Conservation (phyloP, 257 asterid species). For the Solanum habrochaites region DNA sequence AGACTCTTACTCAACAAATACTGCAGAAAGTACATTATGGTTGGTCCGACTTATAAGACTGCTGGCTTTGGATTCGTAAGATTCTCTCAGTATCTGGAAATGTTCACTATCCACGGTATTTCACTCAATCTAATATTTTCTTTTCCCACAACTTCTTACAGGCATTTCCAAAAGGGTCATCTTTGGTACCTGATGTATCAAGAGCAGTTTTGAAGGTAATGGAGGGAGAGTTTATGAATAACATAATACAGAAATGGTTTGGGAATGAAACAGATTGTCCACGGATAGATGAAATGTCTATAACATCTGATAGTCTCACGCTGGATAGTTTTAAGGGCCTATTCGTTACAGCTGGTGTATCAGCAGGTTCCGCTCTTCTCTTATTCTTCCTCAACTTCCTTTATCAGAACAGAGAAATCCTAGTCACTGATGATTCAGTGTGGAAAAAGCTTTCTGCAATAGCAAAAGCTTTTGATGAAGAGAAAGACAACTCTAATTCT, state of each 20-base stretch:
- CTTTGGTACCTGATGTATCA: constrained; percentile 27
- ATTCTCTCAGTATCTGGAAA: background rate
- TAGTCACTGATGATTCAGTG: constrained; percentile 15
- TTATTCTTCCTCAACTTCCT: constrained; percentile 23
- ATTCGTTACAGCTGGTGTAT: constrained; percentile 19
- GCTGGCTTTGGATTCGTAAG: constrained; percentile 51
- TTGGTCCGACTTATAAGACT: constrained; percentile 22
- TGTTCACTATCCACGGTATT: background rate
- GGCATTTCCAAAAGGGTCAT: constrained; percentile 44
- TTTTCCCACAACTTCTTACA: background rate
- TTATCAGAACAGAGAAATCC: constrained; percentile 13
- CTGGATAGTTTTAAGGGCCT: constrained; percentile 29
- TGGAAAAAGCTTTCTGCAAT: constrained; percentile 20
- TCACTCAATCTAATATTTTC: background rate
- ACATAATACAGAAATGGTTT: constrained; percentile 14
- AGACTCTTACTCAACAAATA: constrained; percentile 27
- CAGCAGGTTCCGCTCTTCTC: constrained; percentile 21
- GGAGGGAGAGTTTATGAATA: constrained; percentile 11
- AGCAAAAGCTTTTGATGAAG: constrained; percentile 18
- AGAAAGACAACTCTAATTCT: background rate
- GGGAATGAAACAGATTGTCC: constrained; percentile 3
- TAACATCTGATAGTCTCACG: constrained; percentile 1
- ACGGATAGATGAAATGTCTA: background rate
- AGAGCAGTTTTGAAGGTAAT: constrained; percentile 15
- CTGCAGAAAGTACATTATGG: constrained; percentile 29